Evolutionary conservation across 2,329 filamentous ascomycete species (phyloP), one percentile per base, ranked within the genome.

Genomic region (Ascochyta koolunga): DNA sequence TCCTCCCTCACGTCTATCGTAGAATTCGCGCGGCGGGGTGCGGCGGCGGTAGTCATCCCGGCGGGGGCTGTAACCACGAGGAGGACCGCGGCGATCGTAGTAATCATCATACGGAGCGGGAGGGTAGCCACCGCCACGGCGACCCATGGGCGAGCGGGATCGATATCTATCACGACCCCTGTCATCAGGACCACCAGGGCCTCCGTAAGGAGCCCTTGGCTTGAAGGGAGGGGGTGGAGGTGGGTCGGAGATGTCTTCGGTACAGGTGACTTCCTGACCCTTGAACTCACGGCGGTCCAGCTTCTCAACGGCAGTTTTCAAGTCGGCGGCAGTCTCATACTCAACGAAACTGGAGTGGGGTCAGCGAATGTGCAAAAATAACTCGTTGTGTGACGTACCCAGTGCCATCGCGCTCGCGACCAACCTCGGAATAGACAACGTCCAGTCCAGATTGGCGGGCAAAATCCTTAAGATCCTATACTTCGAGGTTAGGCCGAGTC

Each of bases 381-480:
- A 8, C 18, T 36, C 6, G 15, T 21, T 18, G 50, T 37, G 35
- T 56, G 41, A 82, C 89, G 78, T 78, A 96, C 92, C 93, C 93
- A 85, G 90, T 91, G 64, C 92, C 91, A 75, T 96, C 91, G 64
- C 89, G 89, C 74, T 96, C 93, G 70, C 93, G 92, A 68, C 88
- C 89, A 57, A 96, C 96, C 80, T 99, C 95, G 63, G 93, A 97
- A 77, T 96, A 99, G 71, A 99, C 95, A 64, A 99, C 95, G 76
- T 98, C 95, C 77, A 96, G 86, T 78, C 92, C 92, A 77, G 93
- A 96, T 78, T 96, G 91, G 75, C 95, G 92, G 60, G 95, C 95
- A 79, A 99, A 99, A 78, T 99, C 95, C 90, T 99, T 99, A 49
- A 99, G 87, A 79, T 99, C 95, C 95, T 99, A 92, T 80, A 88